Conservation (phyloP, 768 basidiomycete species). For the Collybia sordida region DNA sequence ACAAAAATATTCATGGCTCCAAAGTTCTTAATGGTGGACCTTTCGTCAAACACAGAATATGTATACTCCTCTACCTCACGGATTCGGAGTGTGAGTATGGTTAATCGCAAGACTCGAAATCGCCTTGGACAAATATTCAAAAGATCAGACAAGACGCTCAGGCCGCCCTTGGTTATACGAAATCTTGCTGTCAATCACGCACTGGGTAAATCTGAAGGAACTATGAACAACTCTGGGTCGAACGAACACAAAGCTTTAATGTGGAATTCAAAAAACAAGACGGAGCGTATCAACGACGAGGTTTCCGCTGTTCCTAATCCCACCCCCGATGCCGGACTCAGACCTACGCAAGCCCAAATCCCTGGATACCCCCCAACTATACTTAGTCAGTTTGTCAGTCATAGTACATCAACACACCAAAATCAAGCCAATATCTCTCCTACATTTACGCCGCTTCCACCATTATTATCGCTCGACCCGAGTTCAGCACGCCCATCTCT, state of each 20-base stretch:
- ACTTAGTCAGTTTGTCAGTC: slow-evolving; percentile 6
- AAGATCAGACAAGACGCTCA: slow-evolving; percentile 3
- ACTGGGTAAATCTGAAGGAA: no score
- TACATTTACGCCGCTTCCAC: slow-evolving; percentile 23
- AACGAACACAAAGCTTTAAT: slow-evolving; percentile 11
- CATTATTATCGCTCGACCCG: slow-evolving; percentile 17
- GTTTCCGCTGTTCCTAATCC: slow-evolving; percentile 48
- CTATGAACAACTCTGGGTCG: not conserved
- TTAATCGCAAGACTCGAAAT: slow-evolving; percentile 11
- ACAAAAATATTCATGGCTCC: no score
- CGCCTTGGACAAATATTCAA: slow-evolving; percentile 15
- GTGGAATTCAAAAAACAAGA: slow-evolving; percentile 18
- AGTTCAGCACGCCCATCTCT: slow-evolving; percentile 12
- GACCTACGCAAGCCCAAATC: slow-evolving; percentile 13
- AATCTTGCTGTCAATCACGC: no score
- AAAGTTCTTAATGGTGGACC: no score
- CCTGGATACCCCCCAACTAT: slow-evolving; percentile 29
- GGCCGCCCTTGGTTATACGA: not conserved
- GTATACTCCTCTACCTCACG: no score
- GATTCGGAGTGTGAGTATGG: not conserved
- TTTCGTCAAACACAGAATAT: no score
- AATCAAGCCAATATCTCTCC: slow-evolving; percentile 9
- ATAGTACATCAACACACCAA: no score
- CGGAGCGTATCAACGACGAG: slow-evolving; percentile 24
- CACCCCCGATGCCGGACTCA: slow-evolving; percentile 43